phyloP scores from a whole-genome alignment of 2,329 filamentous ascomycete genomes.

The Phoma sp. region DNA sequence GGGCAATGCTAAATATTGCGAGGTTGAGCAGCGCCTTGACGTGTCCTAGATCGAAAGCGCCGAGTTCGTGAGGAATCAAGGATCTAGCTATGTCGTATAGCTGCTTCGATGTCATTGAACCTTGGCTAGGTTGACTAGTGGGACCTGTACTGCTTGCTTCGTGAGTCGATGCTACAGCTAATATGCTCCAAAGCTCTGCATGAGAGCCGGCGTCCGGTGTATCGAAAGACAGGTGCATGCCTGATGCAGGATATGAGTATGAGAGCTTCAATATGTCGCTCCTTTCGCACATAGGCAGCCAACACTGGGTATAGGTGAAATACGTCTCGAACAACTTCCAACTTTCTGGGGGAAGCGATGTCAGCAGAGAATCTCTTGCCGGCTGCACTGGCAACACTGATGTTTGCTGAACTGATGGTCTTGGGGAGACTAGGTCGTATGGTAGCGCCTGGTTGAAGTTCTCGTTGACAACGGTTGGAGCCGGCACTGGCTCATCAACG shows the following conservation, averaged over 20 bases:
- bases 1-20: conserved; percentile 67
- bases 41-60: conserved; percentile 47
- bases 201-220: conserved; percentile 45
- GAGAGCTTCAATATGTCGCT: conserved; percentile 65
- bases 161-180: conserved; percentile 51
- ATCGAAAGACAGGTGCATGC: conserved; percentile 40
- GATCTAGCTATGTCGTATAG: conserved; percentile 38
- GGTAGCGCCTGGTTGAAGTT: conserved; percentile 6
- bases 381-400: background rate
- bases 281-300: conserved; percentile 76
- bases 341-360: conserved; percentile 59
- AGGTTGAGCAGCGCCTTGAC: conserved; percentile 57
- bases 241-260: conserved; percentile 60
- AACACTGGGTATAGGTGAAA: conserved; percentile 76
- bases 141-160: conserved; percentile 15
- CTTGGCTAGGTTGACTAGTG: background rate
- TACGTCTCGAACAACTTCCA: conserved; percentile 73
- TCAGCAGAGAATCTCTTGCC: background rate
- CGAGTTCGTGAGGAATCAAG: conserved; percentile 41
- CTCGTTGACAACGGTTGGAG: conserved; percentile 9
- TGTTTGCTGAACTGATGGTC: background rate
- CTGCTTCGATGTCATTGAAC: conserved; percentile 21
- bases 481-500: conserved; percentile 18
- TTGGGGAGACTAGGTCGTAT: conserved; percentile 10
- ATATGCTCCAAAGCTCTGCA: conserved; percentile 55